Base-by-base conservation (phyloP, 2,329 filamentous ascomycete genomes). In the Aureobasidium sp. region DNA sequence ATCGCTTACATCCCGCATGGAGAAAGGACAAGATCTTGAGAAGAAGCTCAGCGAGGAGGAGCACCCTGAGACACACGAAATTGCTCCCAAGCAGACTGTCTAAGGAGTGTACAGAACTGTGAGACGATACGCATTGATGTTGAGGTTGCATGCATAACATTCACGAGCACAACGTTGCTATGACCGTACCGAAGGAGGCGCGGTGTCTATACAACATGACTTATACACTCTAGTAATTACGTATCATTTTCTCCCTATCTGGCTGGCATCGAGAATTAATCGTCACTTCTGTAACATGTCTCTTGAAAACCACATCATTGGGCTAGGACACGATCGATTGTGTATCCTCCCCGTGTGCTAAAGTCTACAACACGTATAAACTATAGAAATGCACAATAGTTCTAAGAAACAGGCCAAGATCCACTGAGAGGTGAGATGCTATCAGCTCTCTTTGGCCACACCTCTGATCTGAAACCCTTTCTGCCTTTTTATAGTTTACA, bases 11-110 rank as follows among this genome's bases (percentile, higher is more conserved):
- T 60, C 60, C 4, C 57, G 64, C 11, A 61, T 68, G 62, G 68
- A 69, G 62, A 61, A 45, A 27, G 64, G 64, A 25, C 35, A 65
- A 19, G 64, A 61, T 13, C 51, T 64, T 57, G 65, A 65, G 62
- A 67, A 69, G 63, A 64, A 61, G 42, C 29, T 63, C 4, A 63
- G 60, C 17, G 45, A 60, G n/a, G 64, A 66, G 13, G 60, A 58
- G 50, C 58, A 45, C 21, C 62, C 64, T 1, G 64, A 64, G 60
- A 63, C 57, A 4, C 53, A 62, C 13, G 63, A 65, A 7, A 40
- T 57, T 15, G 38, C 40, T 35, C 53, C 53, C 40, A 57, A 57
- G 19, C n/a, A 45, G 40, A 57, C 29, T 25, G 40, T 35, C 8
- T 57, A 35, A 45, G 7, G 37, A 21, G 25, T 54, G n/a, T 43